phyloP scores from a whole-genome alignment of 805 yeast species.

The Kazachstania kunashirensis region DNA sequence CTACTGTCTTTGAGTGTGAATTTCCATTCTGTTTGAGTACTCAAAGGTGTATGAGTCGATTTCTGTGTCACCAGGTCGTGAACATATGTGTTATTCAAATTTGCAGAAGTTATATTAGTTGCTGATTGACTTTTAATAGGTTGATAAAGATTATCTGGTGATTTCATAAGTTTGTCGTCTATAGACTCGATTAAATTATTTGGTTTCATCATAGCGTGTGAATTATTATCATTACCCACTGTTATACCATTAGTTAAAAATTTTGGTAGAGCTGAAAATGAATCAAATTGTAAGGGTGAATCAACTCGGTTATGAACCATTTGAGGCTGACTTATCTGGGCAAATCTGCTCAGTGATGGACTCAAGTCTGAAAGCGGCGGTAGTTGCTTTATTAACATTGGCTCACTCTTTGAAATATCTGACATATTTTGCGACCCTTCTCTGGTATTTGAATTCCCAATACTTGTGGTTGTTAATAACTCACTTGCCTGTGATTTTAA shows the following conservation, averaged over 20 bases:
- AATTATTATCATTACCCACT: no score
- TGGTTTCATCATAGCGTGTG: no score
- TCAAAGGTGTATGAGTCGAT: not conserved
- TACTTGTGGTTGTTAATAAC: no score
- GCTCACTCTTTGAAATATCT: not conserved
- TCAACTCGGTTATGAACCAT: constrained; percentile 2
- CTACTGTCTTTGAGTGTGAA: constrained; percentile 41
- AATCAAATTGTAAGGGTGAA: not conserved
- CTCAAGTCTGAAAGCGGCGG: constrained; percentile 6
- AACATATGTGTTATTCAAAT: no score
- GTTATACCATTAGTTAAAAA: no score
- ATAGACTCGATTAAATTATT: no score
- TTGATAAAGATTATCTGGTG: not conserved
- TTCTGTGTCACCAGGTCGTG: no score
- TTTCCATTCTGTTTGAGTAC: constrained; percentile 48
- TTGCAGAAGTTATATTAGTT: not conserved
- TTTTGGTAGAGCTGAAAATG: constrained; percentile 2
- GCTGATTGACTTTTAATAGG: not conserved
- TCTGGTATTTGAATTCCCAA: not conserved
- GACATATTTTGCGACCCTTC: not conserved
- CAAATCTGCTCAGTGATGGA: constrained; percentile 3
- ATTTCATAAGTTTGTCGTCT: not conserved
- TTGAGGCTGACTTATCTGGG: constrained; percentile 2
- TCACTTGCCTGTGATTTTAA: constrained; percentile 19
- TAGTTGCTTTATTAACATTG: constrained; percentile 1